Evolutionary conservation across 2,329 filamentous ascomycete genomes (phyloP), one percentile per base, ranked within the genome.

Genomic region (Trichoderma sp.): DNA sequence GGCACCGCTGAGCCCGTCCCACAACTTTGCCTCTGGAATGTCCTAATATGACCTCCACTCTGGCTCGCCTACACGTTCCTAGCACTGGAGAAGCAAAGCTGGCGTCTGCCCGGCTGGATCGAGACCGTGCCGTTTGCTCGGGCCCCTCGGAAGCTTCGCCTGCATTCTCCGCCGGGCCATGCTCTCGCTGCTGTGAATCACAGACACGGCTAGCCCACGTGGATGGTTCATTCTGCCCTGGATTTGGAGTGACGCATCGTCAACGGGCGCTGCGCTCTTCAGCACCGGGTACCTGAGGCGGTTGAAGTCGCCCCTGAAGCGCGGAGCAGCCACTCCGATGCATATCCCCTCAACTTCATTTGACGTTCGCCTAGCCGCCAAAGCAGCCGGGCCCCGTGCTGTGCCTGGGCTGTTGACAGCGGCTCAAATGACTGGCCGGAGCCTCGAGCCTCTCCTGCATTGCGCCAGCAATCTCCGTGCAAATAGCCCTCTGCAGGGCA

Each of bases 21-120:
- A 66, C 63, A 66, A 66, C 39, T 66, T 66, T 66, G 63, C 63
- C 63, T 66, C 52, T 66, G 63, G 63, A 59, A 66, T 66, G 63
- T 51, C 39, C 63, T 49, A 49, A 16, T 34, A 58, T 34, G 52
- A 26, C 37, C 52, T 58, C 63, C 63, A 66, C 63, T 54, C 54
- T 43, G 34, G 49, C 54, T 66, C 63, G 63, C 63, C 63, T 58
- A 66, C 63, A 4, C 13, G 32, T 34, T 34, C 32, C 63, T 59
- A 66, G 52, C 37, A 13, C 58, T 58, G 54, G 52, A 66, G 63
- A 58, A 34, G 32, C 32, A 51, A 61, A 39, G 21, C 34, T 59
- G 63, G 63, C 63, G 63, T 66, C 54, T 58, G 54, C 39, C 54
- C 63, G 37, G 63, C 58, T 66, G 52, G 54, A 66, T 59, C 63